Percentiles rank a stretch among this genome's conserved stretches.
Evolutionary conservation across 2,329 filamentous ascomycete genomes (phyloP).

Genomic region (Aspergillus sp.): DNA sequence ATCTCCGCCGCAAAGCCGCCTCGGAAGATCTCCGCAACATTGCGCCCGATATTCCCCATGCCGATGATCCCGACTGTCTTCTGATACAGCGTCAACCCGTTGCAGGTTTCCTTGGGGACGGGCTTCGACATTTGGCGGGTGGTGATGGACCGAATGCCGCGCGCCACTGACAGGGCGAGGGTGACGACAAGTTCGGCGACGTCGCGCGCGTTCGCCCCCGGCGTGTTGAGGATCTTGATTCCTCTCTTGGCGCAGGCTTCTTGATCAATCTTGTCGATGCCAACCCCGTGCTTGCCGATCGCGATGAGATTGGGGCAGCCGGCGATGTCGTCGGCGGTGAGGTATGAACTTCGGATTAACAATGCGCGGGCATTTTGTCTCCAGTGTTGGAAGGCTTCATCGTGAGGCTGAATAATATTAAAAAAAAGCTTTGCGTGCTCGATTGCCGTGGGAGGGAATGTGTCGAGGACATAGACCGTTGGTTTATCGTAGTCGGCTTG

Average conservation of each 20-base stretch:
- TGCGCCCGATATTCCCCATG: conserved; percentile 42
- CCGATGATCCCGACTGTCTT: conserved; percentile 41
- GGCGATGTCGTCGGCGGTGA: conserved; percentile 41
- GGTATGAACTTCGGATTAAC: conserved; percentile 36
- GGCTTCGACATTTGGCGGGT: conserved; percentile 26
- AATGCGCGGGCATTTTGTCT: conserved; percentile 41
- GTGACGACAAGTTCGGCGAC: conserved; percentile 41
- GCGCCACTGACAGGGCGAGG: conserved; percentile 36
- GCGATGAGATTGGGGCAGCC: conserved; percentile 38
- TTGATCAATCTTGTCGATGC: conserved; percentile 48
- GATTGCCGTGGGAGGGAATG: conserved; percentile 38
- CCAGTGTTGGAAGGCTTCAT: conserved; percentile 41
- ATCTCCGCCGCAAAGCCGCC: conserved; percentile 36
- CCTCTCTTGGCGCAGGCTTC: conserved; percentile 38
- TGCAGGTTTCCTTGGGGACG: conserved; percentile 42
- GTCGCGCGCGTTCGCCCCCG: conserved; percentile 45
- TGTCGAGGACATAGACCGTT: conserved; percentile 43
- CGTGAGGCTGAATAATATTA: conserved; percentile 36
- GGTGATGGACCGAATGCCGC: conserved; percentile 32
- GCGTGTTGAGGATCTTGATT: conserved; percentile 50
- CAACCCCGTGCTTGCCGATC: conserved; percentile 50
- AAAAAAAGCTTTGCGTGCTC: conserved; percentile 38
- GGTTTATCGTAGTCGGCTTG: conserved; percentile 26
- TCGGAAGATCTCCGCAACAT: conserved; percentile 37
- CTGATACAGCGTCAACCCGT: conserved; percentile 35